Evolutionary conservation across 208 protist genomes (phyloP), one percentile per base, ranked within the genome.

Genomic region (Lotmaria passim): DNA sequence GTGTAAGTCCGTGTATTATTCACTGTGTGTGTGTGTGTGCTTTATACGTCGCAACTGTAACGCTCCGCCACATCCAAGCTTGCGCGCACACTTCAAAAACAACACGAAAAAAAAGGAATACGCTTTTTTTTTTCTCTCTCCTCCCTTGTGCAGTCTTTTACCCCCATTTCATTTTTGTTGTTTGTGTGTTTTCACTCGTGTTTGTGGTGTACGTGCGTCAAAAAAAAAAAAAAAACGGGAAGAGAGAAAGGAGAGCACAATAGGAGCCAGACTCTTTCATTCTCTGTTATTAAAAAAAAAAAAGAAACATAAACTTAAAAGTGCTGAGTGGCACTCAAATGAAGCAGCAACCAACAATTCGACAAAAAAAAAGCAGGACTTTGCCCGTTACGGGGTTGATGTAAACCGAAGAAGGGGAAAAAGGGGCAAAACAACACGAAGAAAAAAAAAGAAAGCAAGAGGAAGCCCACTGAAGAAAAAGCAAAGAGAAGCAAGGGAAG

Each of bases 181-280:
- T 53, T 7, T 7, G 19, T 33, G 7, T 17, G 19, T 24, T 48
- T 5, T 12, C n/a, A 23, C n/a, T 48, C 15, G 19, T 24, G 17
- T 7, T 30, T 24, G 17, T 7, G 8, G 11, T 30, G 46, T 51
- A 51, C 36, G 26, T 19, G 52, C 17, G 23, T 43, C 10, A 53
- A 55, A 39, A 60, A 36, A 4, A 46, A 17, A 60, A 31, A 60
- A 24, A 31, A n/a, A 46, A 47, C 28, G 21, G 47, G 26, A 59
- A 44, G 17, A 8, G 28, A 30, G 30, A 15, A 52, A 15, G 47
- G 47, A 24, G 30, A 56, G 30, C 2, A 56, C 7, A 56, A 56
- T 3, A n/a, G n/a, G n/a, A n/a, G n/a, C n/a, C n/a, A 41, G 36
- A 41, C 7, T 41, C 12, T 12, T 41, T 41, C 36, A 15, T 41